Evolutionary conservation across 495 filamentous ascomycete genomes (phyloP).

Genomic region (Lasiosphaeria hispida): DNA sequence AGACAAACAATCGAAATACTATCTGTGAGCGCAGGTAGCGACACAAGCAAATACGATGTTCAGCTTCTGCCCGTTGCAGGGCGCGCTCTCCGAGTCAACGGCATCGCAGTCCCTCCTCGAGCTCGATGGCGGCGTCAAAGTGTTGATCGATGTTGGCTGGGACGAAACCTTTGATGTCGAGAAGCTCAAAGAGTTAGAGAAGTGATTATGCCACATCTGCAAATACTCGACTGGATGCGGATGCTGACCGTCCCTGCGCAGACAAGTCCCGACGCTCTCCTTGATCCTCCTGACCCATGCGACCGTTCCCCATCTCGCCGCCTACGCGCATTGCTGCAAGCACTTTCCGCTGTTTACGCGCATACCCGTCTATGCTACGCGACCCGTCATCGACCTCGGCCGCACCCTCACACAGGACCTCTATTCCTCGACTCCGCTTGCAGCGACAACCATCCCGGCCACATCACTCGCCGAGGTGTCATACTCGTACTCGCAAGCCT

Average conservation of each 20-base stretch:
- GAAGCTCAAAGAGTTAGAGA: constrained; percentile 82
- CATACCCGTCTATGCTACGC: constrained; percentile 95
- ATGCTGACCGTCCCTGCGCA: constrained; percentile 34
- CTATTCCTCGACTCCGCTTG: constrained; percentile 84
- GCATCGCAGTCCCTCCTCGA: constrained; percentile 94
- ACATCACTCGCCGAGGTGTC: constrained; percentile 67
- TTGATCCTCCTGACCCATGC: constrained; percentile 94
- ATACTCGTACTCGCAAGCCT: constrained; percentile 53
- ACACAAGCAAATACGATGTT: constrained; percentile 62
- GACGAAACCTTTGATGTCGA: constrained; percentile 81
- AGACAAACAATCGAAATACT: background rate
- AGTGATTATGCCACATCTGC: constrained; percentile 46
- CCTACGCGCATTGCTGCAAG: constrained; percentile 96
- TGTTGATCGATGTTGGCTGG: constrained; percentile 94
- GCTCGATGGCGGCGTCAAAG: constrained; percentile 93
- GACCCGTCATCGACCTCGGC: constrained; percentile 87
- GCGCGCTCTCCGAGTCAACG: constrained; percentile 79
- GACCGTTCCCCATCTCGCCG: constrained; percentile 84
- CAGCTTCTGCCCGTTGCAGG: constrained; percentile 87
- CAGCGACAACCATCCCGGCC: constrained; percentile 71
- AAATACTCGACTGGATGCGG: too few species aligned
- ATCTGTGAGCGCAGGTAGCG: constrained; percentile 16
- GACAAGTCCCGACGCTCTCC: constrained; percentile 85
- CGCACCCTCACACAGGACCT: constrained; percentile 88
- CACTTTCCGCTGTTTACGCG: constrained; percentile 86